These are phyloP conservation scores for Pythium oligandrum DNA, from an alignment of 352 stramenopile genomes.

Conservation along the genomic window DNA sequence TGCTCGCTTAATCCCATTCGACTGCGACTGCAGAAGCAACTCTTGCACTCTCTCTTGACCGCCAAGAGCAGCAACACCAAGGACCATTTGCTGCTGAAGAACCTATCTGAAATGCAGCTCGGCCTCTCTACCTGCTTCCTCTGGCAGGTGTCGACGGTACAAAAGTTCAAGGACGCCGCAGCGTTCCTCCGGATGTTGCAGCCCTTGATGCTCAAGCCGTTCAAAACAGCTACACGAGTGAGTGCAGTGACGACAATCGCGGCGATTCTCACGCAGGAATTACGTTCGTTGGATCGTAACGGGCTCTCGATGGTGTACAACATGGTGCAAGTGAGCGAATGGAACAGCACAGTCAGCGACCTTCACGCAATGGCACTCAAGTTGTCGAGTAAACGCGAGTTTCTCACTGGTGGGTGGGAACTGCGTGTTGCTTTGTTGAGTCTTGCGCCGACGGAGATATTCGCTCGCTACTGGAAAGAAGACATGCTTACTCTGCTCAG, in stretches of 20 bases:
- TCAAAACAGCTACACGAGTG: conserved; percentile 38
- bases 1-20: conserved; percentile 20
- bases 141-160: conserved; percentile 6
- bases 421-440: conserved; percentile 45
- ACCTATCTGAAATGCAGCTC: conserved; percentile 34
- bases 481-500: conserved; percentile 48
- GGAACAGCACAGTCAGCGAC: conserved; percentile 56
- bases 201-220: conserved; percentile 44
- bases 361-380: conserved; percentile 49
- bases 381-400: conserved; percentile 41
- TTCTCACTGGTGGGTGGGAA: conserved; percentile 34
- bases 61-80: conserved; percentile 11
- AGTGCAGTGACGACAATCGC: conserved; percentile 34
- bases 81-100: conserved; percentile 35
- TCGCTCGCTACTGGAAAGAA: conserved; percentile 67
- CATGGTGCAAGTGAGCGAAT: conserved; percentile 37
- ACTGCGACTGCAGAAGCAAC: conserved; percentile 32
- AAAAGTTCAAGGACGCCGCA: conserved; percentile 32
- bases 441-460: conserved; percentile 55
- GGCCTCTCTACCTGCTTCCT: conserved; percentile 22
- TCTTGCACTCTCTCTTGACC: conserved; percentile 14
- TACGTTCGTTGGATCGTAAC: conserved; percentile 19
- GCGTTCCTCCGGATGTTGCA: conserved; percentile 40
- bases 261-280: conserved; percentile 35
- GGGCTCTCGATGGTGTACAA: conserved; percentile 19